Base-by-base conservation (phyloP, 108 stramenopile genomes). In the Poteriospumella lacustris region DNA sequence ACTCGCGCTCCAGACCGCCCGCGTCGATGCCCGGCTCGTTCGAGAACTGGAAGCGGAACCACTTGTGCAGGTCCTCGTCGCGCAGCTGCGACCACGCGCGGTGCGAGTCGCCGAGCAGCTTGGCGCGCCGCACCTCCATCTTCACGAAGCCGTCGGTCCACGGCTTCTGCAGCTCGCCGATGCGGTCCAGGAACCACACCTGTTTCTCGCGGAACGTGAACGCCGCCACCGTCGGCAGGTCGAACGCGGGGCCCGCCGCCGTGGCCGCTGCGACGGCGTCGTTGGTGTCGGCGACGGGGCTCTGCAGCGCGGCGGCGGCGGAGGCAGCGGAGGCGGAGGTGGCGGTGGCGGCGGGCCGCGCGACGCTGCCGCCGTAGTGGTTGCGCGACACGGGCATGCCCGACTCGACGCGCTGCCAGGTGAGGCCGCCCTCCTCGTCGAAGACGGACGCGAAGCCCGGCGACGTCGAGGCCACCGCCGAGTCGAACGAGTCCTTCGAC, bases 1-100 rank as follows among this genome's bases (percentile, higher is more conserved):
- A 78, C n/a, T 78, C 77, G 24, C 77, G 77, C 38, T 34, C 31
- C 1, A 78, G 33, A 0, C 77, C 77, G 2, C 77, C 77, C 26
- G 77, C 77, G 34, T 78, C 77, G 24, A 78, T 31, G n/a, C 77
- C 77, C 28, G 2, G 1, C 40, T 78, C 77, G 1, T 52, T 52
- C 0, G 29, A 28, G 58, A 76, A 76, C 38, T 76, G 76, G 3
- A 59, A 33, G 15, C 59, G 56, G 42, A 58, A 43, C 76, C 56
- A 58, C 31, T 43, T 44, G 9, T 28, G 58, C 76, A 76, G 43
- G 28, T 58, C 76, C 28, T n/a, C 31, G 33, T n/a, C 29, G 31
- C 26, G 40, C 44, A 76, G 60, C 12, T n/a, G 29, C 47, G 40
- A 39, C 26, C 28, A 24, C 24, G 39, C 42, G 24, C 31, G 15